Base-by-base conservation (phyloP, 1,284 basidiomycete species). In the Irpex sp. region DNA sequence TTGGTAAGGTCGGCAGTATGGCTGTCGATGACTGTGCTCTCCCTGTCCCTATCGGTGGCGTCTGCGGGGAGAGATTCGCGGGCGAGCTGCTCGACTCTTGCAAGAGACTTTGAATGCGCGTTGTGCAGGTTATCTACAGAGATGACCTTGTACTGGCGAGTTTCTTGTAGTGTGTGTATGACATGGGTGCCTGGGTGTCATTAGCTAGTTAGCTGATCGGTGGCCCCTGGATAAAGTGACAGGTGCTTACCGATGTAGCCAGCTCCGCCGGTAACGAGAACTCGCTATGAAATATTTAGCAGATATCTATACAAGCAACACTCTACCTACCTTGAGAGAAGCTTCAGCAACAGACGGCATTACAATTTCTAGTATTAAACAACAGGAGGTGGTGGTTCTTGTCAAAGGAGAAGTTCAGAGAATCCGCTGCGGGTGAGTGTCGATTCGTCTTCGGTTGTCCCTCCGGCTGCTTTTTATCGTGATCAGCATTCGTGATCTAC, bases 41-140 rank as follows among this genome's bases (percentile, higher is more conserved):
- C 82, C 62, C 81, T 80, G 67, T 92, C 88, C 48, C 78, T 74
- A 47, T 83, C 83, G 0, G 88, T 83, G 7, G 91, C 80, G 67
- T 86, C 78, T 58, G 80, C 72, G 16, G 88, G 85, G 12, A 93
- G 80, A 64, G 83, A 81, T 61, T 86, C 84, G 62, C 81, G 82
- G 8, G 94, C 93, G 63, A 98, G 85, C 74, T 91, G 82, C 37
- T 87, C 85, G 58, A 94, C 87, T 69, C 90, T 85, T 65, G 80
- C 72, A 64, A 94, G 80, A 5, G 93, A 86, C 39, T 82, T 79
- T 3, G 91, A 86, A 68, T 87, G 87, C 1, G 95, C 94, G 74
- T 98, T 98, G 78, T 95, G 89, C 77, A 90, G 82, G 80, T 96
- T 96, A 78, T 96, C 94, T 67, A 96, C 82, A n/a, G 93, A 90